A percentile compares a stretch with the other conserved stretches of the same genome.
These are phyloP conservation scores for Sicyos edulis DNA, from an alignment of 306 rosid species.

Conservation along the genomic window DNA sequence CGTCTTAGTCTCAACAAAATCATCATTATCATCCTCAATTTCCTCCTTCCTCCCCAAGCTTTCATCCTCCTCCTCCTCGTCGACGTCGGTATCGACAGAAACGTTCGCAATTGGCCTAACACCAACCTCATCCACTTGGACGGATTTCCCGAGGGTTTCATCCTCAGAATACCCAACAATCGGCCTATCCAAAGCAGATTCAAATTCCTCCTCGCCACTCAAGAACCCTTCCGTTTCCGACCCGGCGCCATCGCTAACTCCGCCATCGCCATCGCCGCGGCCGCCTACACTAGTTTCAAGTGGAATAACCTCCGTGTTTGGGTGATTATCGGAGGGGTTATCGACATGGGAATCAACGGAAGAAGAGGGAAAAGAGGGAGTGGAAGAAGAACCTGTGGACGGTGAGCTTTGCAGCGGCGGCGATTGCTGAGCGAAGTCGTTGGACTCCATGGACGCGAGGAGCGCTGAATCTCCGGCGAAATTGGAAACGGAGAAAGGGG, in stretches of 20 bases:
- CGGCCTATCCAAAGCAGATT: constrained; percentile 33
- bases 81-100: constrained; percentile 43
- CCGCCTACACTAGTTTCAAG: constrained; percentile 14
- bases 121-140: constrained; percentile 14
- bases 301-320: constrained; percentile 8
- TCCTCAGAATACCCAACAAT: constrained; percentile 27
- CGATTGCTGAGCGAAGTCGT: constrained; percentile 23
- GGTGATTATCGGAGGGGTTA: neutral
- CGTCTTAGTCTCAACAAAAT: constrained; percentile 22
- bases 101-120: constrained; percentile 49
- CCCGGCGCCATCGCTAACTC: constrained; percentile 26
- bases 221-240: constrained; percentile 55
- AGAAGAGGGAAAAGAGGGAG: constrained; percentile 25
- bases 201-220: constrained; percentile 59
- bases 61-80: constrained; percentile 36
- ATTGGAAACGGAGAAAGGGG: neutral
- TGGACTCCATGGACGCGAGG: constrained; percentile 11
- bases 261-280: constrained; percentile 18
- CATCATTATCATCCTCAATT: constrained; percentile 12
- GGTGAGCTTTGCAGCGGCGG: constrained; percentile 18
- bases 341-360: constrained; percentile 25
- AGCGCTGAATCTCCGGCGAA: neutral
- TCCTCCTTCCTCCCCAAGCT: constrained; percentile 1
- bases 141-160: constrained; percentile 20
- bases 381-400: constrained; percentile 33